Conservation (phyloP, 306 rosid genomes). For the Alnus glutinosa region DNA sequence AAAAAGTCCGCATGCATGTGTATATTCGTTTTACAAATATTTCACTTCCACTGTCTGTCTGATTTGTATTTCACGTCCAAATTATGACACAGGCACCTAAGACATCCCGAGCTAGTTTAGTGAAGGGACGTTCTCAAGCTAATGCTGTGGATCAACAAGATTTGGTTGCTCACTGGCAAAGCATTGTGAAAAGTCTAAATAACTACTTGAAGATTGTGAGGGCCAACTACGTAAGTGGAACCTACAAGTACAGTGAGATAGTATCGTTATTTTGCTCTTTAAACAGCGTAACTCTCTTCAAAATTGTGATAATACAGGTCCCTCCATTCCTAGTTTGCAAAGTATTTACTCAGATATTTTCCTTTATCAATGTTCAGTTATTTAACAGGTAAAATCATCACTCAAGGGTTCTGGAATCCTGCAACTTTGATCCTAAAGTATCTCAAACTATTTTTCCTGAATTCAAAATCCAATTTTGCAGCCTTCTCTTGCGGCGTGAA, state of each 20-base stretch:
- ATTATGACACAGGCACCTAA: conserved; percentile 68
- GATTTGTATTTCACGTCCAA: background rate
- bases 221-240: conserved; percentile 56
- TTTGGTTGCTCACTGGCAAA: conserved; percentile 74
- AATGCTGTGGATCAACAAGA: conserved; percentile 78
- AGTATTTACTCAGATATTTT: conserved; percentile 76
- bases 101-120: conserved; percentile 59
- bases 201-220: conserved; percentile 54
- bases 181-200: conserved; percentile 72
- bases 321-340: conserved; percentile 69
- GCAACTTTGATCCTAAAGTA: background rate
- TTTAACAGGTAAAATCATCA: conserved; percentile 63
- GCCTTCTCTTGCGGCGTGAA: conserved; percentile 86
- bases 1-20: background rate
- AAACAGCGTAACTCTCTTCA: background rate
- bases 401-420: conserved; percentile 5
- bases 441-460: conserved; percentile 3
- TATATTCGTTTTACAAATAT: conserved; percentile 7
- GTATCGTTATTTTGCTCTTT: conserved; percentile 5
- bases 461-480: conserved; percentile 21
- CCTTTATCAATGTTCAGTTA: conserved; percentile 84
- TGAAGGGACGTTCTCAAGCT: conserved; percentile 72
- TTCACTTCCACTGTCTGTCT: no score
- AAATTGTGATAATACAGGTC: conserved; percentile 47
- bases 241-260: background rate